Evolutionary conservation across 2,329 filamentous ascomycete species (phyloP).

Genomic region (Blastomyces silverae): DNA sequence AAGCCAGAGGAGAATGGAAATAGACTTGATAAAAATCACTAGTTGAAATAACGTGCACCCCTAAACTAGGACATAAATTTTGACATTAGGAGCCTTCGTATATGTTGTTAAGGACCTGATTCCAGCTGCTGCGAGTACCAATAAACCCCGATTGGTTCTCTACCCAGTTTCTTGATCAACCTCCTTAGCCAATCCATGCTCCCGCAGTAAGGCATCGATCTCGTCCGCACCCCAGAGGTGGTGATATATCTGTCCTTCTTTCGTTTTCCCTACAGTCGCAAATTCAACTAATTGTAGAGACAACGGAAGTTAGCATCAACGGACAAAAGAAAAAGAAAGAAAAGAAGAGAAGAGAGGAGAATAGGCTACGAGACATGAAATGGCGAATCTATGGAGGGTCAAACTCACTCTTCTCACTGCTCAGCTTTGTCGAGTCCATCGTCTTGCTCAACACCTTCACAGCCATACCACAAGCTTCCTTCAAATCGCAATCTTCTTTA

Average conservation of each 20-base stretch:
- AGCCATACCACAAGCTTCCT: slow-evolving; percentile 93
- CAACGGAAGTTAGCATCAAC: slow-evolving; percentile 3
- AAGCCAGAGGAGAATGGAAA: background rate
- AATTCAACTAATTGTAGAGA: slow-evolving; percentile 67
- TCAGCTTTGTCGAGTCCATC: slow-evolving; percentile 98
- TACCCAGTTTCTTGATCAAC: slow-evolving; percentile 57
- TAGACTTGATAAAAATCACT: background rate
- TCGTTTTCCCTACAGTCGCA: slow-evolving; percentile 92
- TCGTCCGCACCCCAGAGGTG: slow-evolving; percentile 95
- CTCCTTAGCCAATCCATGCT: slow-evolving; percentile 88
- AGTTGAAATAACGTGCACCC: slow-evolving; percentile 3
- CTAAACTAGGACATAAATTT: background rate
- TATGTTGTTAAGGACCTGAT: background rate
- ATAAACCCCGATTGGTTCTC: slow-evolving; percentile 13
- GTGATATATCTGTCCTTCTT: slow-evolving; percentile 95
- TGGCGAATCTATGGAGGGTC: background rate
- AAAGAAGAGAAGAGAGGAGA: no score
- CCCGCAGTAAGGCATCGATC: slow-evolving; percentile 87
- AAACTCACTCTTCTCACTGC: slow-evolving; percentile 92
- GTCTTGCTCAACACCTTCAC: slow-evolving; percentile 99
- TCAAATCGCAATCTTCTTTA: slow-evolving; percentile 93
- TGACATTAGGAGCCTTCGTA: background rate
- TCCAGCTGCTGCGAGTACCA: background rate
- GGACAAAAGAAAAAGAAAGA: background rate
- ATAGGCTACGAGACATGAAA: no score